These are phyloP conservation scores for Saraca asoca DNA, from an alignment of 331 rosid genomes.

Conservation along the genomic window DNA sequence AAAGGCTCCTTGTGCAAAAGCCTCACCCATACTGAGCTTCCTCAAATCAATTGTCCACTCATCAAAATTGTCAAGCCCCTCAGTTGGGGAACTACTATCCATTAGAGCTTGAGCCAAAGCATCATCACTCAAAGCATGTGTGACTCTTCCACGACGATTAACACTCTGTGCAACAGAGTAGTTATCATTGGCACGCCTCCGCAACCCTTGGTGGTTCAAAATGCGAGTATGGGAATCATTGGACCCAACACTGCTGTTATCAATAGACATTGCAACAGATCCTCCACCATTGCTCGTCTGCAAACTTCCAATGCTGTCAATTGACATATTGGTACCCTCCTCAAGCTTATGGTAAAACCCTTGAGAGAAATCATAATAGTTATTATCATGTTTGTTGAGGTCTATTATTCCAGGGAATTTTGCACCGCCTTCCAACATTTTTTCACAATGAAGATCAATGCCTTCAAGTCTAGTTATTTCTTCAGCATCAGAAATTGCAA, in stretches of 20 bases:
- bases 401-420: slow-evolving; percentile 70
- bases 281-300: slow-evolving; percentile 85
- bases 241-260: slow-evolving; percentile 87
- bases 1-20: slow-evolving; percentile 98
- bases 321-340: slow-evolving; percentile 86
- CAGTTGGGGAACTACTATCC: slow-evolving; percentile 65
- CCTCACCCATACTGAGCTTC: slow-evolving; percentile 88
- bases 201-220: slow-evolving; percentile 75
- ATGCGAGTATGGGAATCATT: slow-evolving; percentile 86
- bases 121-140: slow-evolving; percentile 80
- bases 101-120: slow-evolving; percentile 86
- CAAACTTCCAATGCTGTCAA: slow-evolving; percentile 73
- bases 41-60: slow-evolving; percentile 90
- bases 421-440: slow-evolving; percentile 80
- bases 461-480: slow-evolving; percentile 45
- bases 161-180: slow-evolving; percentile 70
- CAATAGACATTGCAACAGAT: slow-evolving; percentile 86
- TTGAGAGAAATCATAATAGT: slow-evolving; percentile 72
- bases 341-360: slow-evolving; percentile 78
- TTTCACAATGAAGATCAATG: slow-evolving; percentile 38
- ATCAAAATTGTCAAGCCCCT: slow-evolving; percentile 79
- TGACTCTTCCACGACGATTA: slow-evolving; percentile 75
- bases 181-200: slow-evolving; percentile 65
- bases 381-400: slow-evolving; percentile 58
- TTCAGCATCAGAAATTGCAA: slow-evolving; percentile 57